These are phyloP conservation scores for Phytophthora citrophthora DNA, from an alignment of 352 stramenopile genomes.

Conservation along the genomic window DNA sequence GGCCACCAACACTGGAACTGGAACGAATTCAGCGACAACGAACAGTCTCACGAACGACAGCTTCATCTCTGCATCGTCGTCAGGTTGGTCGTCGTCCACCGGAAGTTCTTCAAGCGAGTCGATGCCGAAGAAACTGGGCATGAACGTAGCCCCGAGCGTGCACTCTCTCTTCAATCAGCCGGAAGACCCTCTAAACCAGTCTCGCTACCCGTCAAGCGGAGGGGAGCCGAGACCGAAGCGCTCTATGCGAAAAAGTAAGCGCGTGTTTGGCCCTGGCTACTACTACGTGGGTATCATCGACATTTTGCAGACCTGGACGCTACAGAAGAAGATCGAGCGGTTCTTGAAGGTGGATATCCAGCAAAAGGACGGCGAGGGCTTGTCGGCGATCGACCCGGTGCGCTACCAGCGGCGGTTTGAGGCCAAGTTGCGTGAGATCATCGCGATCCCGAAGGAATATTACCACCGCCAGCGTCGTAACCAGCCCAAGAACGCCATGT, in stretches of 20 bases:
- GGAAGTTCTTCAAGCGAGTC: conserved; percentile 20
- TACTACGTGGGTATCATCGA: conserved; percentile 93
- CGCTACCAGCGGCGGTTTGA: conserved; percentile 86
- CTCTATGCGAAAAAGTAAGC: conserved; percentile 76
- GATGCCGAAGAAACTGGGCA: conserved; percentile 10
- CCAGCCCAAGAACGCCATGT: conserved; percentile 24
- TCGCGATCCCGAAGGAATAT: conserved; percentile 73
- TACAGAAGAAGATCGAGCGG: conserved; percentile 81
- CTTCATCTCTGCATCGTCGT: conserved; percentile 49
- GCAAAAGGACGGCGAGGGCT: conserved; percentile 66
- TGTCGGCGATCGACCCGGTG: conserved; percentile 86
- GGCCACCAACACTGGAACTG: conserved; percentile 13
- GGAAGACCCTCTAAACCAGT: conserved; percentile 26
- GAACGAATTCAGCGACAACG: conserved; percentile 3
- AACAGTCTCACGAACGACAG: conserved; percentile 44
- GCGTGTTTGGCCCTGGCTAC: conserved; percentile 81
- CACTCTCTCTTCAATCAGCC: conserved; percentile 41
- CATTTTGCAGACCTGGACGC: conserved; percentile 90
- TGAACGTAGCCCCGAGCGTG: conserved; percentile 33
- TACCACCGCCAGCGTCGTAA: conserved; percentile 29
- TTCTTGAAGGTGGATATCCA: conserved; percentile 85
- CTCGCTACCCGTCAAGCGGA: conserved; percentile 21
- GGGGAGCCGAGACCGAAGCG: conserved; percentile 38
- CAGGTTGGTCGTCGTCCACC: conserved; percentile 27
- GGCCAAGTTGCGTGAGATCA: conserved; percentile 81